Base-by-base conservation (phyloP, 352 stramenopile genomes). In the Globisporangium nagaii region DNA sequence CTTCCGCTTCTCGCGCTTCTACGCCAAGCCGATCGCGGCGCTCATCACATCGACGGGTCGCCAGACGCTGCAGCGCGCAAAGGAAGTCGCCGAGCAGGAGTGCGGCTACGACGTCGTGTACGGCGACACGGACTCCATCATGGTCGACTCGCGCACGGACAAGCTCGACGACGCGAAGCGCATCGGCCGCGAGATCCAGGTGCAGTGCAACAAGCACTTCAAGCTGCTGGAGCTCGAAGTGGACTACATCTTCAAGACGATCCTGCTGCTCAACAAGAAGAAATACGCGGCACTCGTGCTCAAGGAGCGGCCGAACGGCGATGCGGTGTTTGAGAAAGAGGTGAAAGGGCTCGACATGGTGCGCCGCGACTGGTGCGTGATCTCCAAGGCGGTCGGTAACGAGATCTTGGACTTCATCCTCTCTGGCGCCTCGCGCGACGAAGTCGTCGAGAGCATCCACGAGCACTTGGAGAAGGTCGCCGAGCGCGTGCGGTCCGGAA, bases 101-200 rank as follows among this genome's bases (percentile, higher is more conserved):
- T 96, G 98, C 58, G 96, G 95, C 28, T 94, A 99, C 42, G 97
- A 99, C 58, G 98, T 99, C 2, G 97, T 99, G 49, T 99, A 99
- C 66, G 98, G 98, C 70, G 98, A 99, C 79, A 99, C 98, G n/a
- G 98, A 99, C 76, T 99, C 92, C 41, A 99, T 99, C 70, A 99
- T 99, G 98, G 98, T 99, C 53, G 82, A 96, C 65, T 95, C 84
- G 31, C 84, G 89, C 32, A 98, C 93, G 35, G 96, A 92, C 56
- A 92, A 97, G 56, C 71, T 98, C 1, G 84, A 90, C 9, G 90
- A 97, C 41, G 97, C 97, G 0, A 96, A 97, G 56, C 79, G 93
- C 36, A 90, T 99, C 35, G 96, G 95, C 57, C 79, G 79, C 32
- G 79, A 97, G 59, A 96, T 99, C 22, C 98, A 99, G 64, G 66